Evolutionary conservation across 257 asterid species (phyloP).

Genomic region (Paulownia fortunei): DNA sequence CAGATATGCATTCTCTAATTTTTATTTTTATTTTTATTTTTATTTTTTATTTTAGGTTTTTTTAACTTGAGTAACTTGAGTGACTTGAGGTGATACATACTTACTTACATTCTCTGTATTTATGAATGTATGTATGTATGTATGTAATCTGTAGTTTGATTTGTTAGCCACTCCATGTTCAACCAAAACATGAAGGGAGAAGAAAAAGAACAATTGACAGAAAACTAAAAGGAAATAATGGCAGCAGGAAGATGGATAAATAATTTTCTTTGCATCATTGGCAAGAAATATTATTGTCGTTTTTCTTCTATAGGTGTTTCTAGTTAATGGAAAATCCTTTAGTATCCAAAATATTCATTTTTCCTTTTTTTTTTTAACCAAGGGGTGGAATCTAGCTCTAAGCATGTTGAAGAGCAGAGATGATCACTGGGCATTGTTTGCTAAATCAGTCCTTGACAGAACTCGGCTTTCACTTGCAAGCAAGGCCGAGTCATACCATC

Average conservation of each 20-base stretch:
- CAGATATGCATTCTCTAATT: not conserved
- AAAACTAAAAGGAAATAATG: not conserved
- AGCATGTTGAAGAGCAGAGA: conserved; percentile 67
- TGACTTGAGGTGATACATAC: not conserved
- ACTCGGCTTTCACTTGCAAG: conserved; percentile 88
- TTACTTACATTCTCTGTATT: not conserved
- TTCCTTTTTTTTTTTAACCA: conserved; percentile 6
- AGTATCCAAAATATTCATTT: conserved; percentile 24
- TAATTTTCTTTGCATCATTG: not conserved
- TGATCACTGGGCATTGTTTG: conserved; percentile 85
- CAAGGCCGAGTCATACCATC: conserved; percentile 90
- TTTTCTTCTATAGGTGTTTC: conserved; percentile 15
- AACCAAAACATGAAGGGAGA: not conserved
- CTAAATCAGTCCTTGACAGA: conserved; percentile 95
- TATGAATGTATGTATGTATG: not conserved
- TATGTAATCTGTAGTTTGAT: not conserved
- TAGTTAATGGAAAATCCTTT: not conserved
- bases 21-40: no score
- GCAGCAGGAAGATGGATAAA: not conserved
- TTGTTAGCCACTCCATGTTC: conserved; percentile 1
- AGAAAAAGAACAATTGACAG: not conserved
- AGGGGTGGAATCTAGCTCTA: conserved; percentile 94
- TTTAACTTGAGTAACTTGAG: no score
- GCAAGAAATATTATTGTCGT: not conserved
- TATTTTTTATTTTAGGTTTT: no score